Conservation (phyloP, 2,329 filamentous ascomycete genomes). For the Pyricularia pennisetigena region DNA sequence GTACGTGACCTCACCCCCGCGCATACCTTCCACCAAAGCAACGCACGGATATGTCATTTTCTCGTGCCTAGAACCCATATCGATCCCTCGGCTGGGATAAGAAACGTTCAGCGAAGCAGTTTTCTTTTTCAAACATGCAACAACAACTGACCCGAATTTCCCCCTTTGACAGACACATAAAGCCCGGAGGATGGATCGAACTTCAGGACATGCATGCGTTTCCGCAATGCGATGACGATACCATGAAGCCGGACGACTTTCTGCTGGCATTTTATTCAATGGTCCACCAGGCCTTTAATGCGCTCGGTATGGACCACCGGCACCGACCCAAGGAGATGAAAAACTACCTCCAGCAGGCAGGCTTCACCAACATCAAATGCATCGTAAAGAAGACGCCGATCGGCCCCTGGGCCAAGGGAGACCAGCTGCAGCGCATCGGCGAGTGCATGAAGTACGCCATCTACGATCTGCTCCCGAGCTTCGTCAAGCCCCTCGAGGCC, state of each 20-base stretch:
- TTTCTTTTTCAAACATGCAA: no score
- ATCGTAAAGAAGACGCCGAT: conserved; percentile 32
- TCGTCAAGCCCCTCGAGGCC: conserved; percentile 25
- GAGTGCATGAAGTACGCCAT: conserved; percentile 26
- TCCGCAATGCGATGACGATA: conserved; percentile 32
- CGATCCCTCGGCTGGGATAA: background rate
- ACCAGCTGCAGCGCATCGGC: conserved; percentile 26
- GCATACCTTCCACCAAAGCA: background rate
- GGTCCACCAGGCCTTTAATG: conserved; percentile 16
- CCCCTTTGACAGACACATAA: conserved; percentile 26
- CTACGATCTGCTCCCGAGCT: conserved; percentile 23
- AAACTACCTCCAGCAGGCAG: conserved; percentile 24
- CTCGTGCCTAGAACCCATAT: background rate
- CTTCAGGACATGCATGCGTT: conserved; percentile 33
- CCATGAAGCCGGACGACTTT: conserved; percentile 29
- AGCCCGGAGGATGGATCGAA: conserved; percentile 39
- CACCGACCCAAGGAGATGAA: conserved; percentile 18
- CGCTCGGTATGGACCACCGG: conserved; percentile 23
- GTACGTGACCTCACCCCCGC: conserved; percentile 14
- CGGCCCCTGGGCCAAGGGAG: conserved; percentile 31
- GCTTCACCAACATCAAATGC: conserved; percentile 30
- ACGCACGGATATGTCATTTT: background rate
- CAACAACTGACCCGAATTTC: background rate
- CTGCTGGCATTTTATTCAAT: conserved; percentile 20
- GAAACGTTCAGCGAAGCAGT: background rate